A percentile compares a stretch with the other conserved stretches of the same genome.
phyloP scores from a whole-genome alignment of 192 early-diverging fungal genomes.

The Rhizophagus prolifer region DNA sequence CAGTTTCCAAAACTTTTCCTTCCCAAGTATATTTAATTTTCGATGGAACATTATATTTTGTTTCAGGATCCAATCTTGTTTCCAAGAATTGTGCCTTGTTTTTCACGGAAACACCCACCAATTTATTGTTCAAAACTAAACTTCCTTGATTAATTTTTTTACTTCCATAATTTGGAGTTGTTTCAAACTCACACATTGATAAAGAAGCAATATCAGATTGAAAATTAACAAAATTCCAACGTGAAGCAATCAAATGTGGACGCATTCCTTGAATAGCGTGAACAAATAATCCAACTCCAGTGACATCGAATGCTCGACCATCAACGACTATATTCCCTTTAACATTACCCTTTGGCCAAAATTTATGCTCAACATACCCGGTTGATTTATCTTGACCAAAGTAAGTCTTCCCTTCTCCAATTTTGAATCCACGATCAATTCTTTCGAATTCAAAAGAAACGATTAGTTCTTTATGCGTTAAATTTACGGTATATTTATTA shows the following conservation, averaged over 20 bases:
- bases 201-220: constrained; percentile 63
- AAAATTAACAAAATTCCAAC: constrained; percentile 88
- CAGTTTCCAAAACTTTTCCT: constrained; percentile 74
- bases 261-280: constrained; percentile 85
- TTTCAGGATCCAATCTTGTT: constrained; percentile 67
- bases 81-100: constrained; percentile 68
- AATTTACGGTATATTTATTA: constrained; percentile 51
- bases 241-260: constrained; percentile 77
- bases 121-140: constrained; percentile 64
- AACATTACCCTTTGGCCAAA: constrained; percentile 77
- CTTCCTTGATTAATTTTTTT: constrained; percentile 72
- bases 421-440: constrained; percentile 72
- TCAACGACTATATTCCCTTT: constrained; percentile 72
- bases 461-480: constrained; percentile 63
- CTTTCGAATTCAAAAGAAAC: constrained; percentile 70
- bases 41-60: constrained; percentile 81
- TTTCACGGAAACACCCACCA: constrained; percentile 74
- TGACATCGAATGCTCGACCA: constrained; percentile 62
- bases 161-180: constrained; percentile 68
- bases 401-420: constrained; percentile 77
- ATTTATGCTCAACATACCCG: constrained; percentile 74
- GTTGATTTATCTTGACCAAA: constrained; percentile 59
- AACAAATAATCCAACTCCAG: constrained; percentile 75
- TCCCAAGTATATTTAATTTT: constrained; percentile 70
- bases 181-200: constrained; percentile 75